A percentile compares a stretch with the other conserved stretches of the same genome.
Conservation (phyloP, 1,284 basidiomycete genomes). For the Schizopora paradoxa region DNA sequence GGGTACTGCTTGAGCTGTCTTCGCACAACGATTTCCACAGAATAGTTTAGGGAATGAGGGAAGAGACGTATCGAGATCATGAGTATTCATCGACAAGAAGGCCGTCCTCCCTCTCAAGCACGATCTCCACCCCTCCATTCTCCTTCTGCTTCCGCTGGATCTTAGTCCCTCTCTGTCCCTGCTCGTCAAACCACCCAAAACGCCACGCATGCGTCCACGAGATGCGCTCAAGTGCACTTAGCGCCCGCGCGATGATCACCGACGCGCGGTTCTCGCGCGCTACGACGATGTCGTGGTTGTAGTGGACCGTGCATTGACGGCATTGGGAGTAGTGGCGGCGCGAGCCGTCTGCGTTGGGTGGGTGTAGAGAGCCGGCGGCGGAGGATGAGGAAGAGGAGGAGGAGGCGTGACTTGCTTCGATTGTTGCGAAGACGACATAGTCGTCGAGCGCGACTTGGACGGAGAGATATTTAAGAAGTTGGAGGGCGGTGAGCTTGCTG, state of each 20-base stretch:
- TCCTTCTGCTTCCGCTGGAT: too few relatives aligned
- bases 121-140: too few relatives aligned
- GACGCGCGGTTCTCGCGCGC: not conserved
- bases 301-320: not conserved
- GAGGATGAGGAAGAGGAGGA: not conserved
- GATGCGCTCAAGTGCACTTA: conserved; percentile 2
- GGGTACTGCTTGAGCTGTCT: too few relatives aligned
- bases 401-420: not conserved
- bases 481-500: not conserved
- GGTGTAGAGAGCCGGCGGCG: not conserved
- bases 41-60: too few relatives aligned
- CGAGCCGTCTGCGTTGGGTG: not conserved
- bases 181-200: conserved; percentile 5
- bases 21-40: too few relatives aligned
- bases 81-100: too few relatives aligned
- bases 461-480: not conserved
- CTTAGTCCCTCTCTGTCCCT: conserved; percentile 6
- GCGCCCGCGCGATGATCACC: not conserved
- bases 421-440: not conserved
- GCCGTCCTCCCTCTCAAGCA: too few relatives aligned
- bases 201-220: conserved; percentile 7
- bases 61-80: too few relatives aligned
- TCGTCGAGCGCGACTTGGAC: too few relatives aligned
- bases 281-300: not conserved
- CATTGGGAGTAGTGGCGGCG: not conserved